Percentiles rank a stretch among this genome's conserved stretches.
Evolutionary conservation across 2,329 filamentous ascomycete genomes (phyloP).

Genomic region (Fusarium robinianum): DNA sequence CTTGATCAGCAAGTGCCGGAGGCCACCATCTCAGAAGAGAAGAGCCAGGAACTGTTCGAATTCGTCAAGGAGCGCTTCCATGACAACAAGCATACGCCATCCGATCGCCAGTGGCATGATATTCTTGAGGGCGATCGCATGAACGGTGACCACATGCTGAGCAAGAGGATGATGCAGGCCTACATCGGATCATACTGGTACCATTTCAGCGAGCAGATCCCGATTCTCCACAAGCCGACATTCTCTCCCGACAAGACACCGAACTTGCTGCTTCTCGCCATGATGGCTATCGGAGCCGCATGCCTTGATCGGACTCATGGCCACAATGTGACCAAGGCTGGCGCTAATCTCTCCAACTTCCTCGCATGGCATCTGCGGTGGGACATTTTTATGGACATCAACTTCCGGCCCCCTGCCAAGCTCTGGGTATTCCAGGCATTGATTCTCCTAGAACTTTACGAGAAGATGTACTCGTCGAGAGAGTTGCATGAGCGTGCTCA

Average conservation of each 20-base stretch:
- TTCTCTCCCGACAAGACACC: slow-evolving; percentile 88
- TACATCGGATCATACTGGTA: slow-evolving; percentile 95
- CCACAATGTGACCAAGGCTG: slow-evolving; percentile 71
- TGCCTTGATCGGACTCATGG: slow-evolving; percentile 85
- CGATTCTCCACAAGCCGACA: slow-evolving; percentile 91
- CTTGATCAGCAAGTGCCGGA: slow-evolving; percentile 81
- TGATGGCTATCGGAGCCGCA: slow-evolving; percentile 91
- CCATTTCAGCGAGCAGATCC: slow-evolving; percentile 91
- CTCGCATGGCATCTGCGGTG: slow-evolving; percentile 91
- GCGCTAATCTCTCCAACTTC: slow-evolving; percentile 86
- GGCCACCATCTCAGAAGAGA: slow-evolving; percentile 82
- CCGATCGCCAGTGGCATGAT: slow-evolving; percentile 74
- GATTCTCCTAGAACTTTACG: slow-evolving; percentile 86
- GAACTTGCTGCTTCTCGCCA: slow-evolving; percentile 79
- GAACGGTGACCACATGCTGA: slow-evolving; percentile 68
- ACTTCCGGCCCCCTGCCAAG: slow-evolving; percentile 90
- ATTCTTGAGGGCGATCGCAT: slow-evolving; percentile 80
- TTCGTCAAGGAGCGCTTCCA: slow-evolving; percentile 82
- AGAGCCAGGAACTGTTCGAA: slow-evolving; percentile 80
- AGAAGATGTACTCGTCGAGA: slow-evolving; percentile 96
- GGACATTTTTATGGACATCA: slow-evolving; percentile 91
- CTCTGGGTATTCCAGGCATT: slow-evolving; percentile 95
- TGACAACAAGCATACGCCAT: slow-evolving; percentile 74
- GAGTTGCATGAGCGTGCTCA: slow-evolving; percentile 92
- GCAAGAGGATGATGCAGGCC: slow-evolving; percentile 91